Evolutionary conservation across 2,329 filamentous ascomycete genomes (phyloP), one percentile per base, ranked within the genome.

Genomic region (Trematosphaeria pertusa): DNA sequence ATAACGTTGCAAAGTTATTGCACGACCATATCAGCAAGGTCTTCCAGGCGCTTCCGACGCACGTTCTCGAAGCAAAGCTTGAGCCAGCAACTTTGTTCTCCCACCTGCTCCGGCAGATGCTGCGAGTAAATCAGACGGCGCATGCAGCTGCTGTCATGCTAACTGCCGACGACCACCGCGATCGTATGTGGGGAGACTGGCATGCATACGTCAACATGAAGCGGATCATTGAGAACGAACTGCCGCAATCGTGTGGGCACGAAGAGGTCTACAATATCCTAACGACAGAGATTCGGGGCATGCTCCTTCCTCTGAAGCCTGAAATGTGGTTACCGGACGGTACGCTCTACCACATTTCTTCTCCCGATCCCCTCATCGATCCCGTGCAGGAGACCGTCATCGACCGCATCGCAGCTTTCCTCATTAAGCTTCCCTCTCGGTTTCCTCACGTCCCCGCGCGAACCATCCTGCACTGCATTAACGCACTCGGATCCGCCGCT

Each of bases 111-210:
- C 89, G 93, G 65, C 88, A 94, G 38, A 87, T 94, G 63, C 81
- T 97, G 26, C 85, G 92, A 47, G 94, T 97, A 50, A 99, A 99
- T 65, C 82, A 94, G 48, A 91, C 93, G 15, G 94, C 94, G 2
- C 93, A 97, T 66, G 92, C 94, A 1, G 91, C 93, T 1, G 93
- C 92, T 17, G 95, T 94, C 54, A 91, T 96, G 82, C 80, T 99
- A 10, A 90, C 90, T 6, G 90, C 93, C 62, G 86, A 91, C 14
- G 88, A 90, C 35, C 95, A 96, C 67, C 85, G 94, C 43, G 91
- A 94, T 56, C 88, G 94, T 64, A 97, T 99, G 94, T 97, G 94
- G 78, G 79, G 87, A 39, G 94, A 99, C 65, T 96, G 92, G 86
- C 85, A 91, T 31, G 84, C 73, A 9, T 78, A 78, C 65, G 80